Percentiles rank a stretch among this genome's conserved stretches.
phyloP scores from a whole-genome alignment of 179 eudicot genomes.

The Kewa caespitosa region DNA sequence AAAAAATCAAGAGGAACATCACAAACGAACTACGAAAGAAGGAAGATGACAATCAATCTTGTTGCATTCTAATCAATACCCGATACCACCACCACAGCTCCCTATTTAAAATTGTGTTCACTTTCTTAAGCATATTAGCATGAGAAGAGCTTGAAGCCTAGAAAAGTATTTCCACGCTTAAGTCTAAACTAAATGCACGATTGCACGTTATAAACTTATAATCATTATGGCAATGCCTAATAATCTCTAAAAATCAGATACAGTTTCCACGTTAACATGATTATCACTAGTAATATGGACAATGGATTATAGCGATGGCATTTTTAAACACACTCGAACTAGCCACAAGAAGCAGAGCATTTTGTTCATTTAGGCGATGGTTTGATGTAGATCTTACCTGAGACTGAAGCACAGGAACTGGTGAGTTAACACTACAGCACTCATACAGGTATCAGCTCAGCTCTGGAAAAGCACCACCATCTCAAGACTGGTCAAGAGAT shows the following conservation, averaged over 20 bases:
- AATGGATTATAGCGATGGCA: neutral
- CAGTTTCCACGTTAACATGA: neutral
- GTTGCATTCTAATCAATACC: too few species aligned
- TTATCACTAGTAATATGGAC: neutral
- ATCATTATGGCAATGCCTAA: neutral
- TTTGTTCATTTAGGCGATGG: neutral
- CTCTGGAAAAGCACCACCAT: conserved; percentile 23
- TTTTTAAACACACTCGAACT: neutral
- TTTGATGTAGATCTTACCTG: conserved; percentile 22
- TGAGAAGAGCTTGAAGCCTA: too few species aligned
- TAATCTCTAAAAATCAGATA: neutral
- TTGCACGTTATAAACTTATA: too few species aligned
- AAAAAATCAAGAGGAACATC: too few species aligned
- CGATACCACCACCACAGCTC: too few species aligned
- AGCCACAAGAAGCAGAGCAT: conserved; percentile 2
- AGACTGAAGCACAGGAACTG: conserved; percentile 16
- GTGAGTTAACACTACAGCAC: conserved; percentile 11
- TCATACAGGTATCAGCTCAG: conserved; percentile 26
- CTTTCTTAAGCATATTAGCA: neutral
- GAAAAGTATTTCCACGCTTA: too few species aligned
- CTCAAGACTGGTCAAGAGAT: neutral
- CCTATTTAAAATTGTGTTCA: neutral
- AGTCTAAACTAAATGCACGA: too few species aligned
- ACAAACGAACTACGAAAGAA: too few species aligned
- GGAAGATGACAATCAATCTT: too few species aligned